Evolutionary conservation across 176 grass and related monocot genomes (phyloP), one percentile per base, ranked within the genome.

Genomic region (Oryza brachyantha): DNA sequence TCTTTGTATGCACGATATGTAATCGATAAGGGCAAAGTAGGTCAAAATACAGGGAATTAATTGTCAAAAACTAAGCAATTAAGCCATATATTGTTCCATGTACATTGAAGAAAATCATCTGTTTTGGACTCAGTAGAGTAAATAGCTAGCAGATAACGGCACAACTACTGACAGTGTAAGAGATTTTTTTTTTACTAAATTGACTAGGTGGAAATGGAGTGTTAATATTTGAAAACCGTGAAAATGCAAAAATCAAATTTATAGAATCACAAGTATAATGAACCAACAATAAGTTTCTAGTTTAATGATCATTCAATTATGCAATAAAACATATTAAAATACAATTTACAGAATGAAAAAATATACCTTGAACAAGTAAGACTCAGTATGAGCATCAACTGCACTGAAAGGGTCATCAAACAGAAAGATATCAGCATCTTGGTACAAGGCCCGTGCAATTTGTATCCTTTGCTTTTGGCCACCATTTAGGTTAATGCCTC

Each of bases 371-470:
- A 84, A 96, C 8, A 90, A 81, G 84, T 97, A 85, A 0, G 54
- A 72, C 60, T 90, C 93, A 25, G 81, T 92, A 77, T 79, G 87
- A 61, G 85, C 87, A 84, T 96, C 93, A 29, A 92, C 79, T 1
- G 90, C 90, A 78, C 90, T 92, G 75, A 96, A 92, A 13, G 90
- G 87, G 86, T 96, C 90, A 72, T 96, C 93, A 67, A 96, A 96
- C 8, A 96, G 43, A 80, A 61, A 90, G 68, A 92, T 88, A 41
- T 96, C 90, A 39, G 90, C 84, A 81, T 92, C 93, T 13, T 89
- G 84, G 40, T 92, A 96, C 32, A 96, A 81, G 4, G 93, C 87
- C 29, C 90, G 84, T 5, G 89, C 93, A 55, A 96, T 90, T 57
- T 91, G 86, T 12, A 92, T 78, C 22, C 90, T 84, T 32, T 92